These are phyloP conservation scores for Penicillium psychrosexuale DNA, from an alignment of 2,329 filamentous ascomycete species.

Conservation along the genomic window DNA sequence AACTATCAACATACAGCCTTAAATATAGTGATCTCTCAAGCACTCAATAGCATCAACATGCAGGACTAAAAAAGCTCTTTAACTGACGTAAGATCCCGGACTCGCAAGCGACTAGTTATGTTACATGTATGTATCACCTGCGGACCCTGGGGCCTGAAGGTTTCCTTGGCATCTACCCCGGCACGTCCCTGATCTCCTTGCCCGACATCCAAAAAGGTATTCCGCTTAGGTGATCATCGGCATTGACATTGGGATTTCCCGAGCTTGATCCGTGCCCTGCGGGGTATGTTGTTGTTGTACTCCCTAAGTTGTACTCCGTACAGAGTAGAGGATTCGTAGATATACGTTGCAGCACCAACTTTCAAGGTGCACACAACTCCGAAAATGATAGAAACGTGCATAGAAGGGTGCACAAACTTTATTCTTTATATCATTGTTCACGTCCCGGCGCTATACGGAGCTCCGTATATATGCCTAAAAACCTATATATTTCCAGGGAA, in stretches of 20 bases:
- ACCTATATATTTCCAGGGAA: neutral
- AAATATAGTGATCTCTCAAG: neutral
- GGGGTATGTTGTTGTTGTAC: no score
- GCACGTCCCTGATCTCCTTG: conserved; percentile 15
- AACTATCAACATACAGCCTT: neutral
- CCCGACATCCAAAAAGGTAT: neutral
- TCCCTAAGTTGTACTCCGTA: no score
- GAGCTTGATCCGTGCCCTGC: no score
- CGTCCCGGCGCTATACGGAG: neutral
- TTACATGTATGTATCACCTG: conserved; percentile 16
- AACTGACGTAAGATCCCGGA: neutral
- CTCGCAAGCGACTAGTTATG: conserved; percentile 1
- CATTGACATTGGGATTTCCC: neutral
- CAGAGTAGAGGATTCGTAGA: neutral
- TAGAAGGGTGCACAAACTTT: neutral
- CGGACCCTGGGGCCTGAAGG: conserved; percentile 22
- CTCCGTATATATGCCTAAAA: no score
- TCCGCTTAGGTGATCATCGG: conserved; percentile 4
- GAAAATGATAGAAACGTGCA: no score
- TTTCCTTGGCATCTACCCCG: conserved; percentile 13
- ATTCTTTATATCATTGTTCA: neutral
- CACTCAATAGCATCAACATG: neutral
- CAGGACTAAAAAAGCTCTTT: neutral
- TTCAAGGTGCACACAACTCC: no score
- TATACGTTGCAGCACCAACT: neutral